Percentiles rank a stretch among this genome's conserved stretches.
phyloP scores from a whole-genome alignment of 2,329 filamentous ascomycete species.

The Basipetospora sp. region DNA sequence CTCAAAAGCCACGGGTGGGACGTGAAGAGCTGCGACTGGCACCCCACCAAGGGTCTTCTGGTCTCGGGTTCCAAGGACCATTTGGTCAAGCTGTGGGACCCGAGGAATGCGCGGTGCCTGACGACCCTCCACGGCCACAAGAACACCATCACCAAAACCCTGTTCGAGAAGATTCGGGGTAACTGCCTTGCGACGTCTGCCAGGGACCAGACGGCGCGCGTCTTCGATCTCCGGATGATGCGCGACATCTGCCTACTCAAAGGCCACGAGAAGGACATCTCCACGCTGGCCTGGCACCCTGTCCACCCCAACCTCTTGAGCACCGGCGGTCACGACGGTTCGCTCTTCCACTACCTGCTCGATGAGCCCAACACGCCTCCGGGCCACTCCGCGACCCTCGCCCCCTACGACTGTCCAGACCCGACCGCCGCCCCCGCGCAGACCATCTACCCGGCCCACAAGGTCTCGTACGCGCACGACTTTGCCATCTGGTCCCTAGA shows the following conservation, averaged over 20 bases:
- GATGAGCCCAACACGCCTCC: conserved; percentile 80
- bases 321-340: conserved; percentile 79
- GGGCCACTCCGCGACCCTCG: conserved; percentile 55
- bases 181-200: conserved; percentile 82
- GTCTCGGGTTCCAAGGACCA: conserved; percentile 97
- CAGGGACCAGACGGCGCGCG: conserved; percentile 77
- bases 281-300: conserved; percentile 84
- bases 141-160: conserved; percentile 85
- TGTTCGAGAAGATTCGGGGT: conserved; percentile 76
- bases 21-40: conserved; percentile 93
- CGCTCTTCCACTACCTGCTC: conserved; percentile 84
- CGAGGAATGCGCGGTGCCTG: conserved; percentile 74
- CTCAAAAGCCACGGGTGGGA: conserved; percentile 96
- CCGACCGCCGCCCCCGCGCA: conserved; percentile 68
- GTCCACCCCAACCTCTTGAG: conserved; percentile 78
- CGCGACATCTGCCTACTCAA: conserved; percentile 85
- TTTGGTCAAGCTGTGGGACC: conserved; percentile 94
- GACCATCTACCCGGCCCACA: conserved; percentile 84
- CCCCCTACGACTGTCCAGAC: conserved; percentile 74
- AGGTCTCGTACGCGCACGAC: conserved; percentile 74
- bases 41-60: conserved; percentile 82
- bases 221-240: conserved; percentile 97
- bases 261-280: conserved; percentile 92
- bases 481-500: conserved; percentile 95
- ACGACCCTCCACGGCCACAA: conserved; percentile 95